Conservation (phyloP, 345 rosid species). For the Arabidopsis arenosa region DNA sequence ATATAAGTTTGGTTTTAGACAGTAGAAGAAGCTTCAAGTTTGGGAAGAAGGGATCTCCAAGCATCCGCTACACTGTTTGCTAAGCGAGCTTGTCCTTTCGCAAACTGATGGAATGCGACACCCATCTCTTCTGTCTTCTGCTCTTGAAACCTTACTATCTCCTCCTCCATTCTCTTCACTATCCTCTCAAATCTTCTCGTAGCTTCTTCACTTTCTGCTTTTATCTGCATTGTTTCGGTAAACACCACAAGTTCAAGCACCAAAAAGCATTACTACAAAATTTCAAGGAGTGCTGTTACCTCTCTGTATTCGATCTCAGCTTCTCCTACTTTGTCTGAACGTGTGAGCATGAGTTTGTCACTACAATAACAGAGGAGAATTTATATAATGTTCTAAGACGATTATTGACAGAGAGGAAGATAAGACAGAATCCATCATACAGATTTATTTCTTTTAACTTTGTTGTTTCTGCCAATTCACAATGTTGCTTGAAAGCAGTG, state of each 20-base stretch:
- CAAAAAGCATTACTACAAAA: constrained; percentile 3
- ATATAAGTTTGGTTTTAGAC: constrained; percentile 2
- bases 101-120: constrained; percentile 87
- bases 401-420: not conserved
- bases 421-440: constrained; percentile 52
- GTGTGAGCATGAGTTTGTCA: constrained; percentile 89
- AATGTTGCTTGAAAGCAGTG: constrained; percentile 90
- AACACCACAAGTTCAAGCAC: constrained; percentile 2
- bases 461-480: constrained; percentile 92
- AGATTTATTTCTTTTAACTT: constrained; percentile 98
- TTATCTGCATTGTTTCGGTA: constrained; percentile 59
- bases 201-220: constrained; percentile 84
- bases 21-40: constrained; percentile 67
- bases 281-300: constrained; percentile 52
- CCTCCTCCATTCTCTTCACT: constrained; percentile 80
- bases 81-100: constrained; percentile 89
- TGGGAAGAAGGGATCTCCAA: constrained; percentile 97
- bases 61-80: constrained; percentile 86
- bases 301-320: constrained; percentile 87
- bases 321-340: constrained; percentile 89
- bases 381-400: not conserved
- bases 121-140: constrained; percentile 91
- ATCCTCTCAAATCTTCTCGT: constrained; percentile 72
- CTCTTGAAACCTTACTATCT: constrained; percentile 88
- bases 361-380: constrained; percentile 49